phyloP scores from a whole-genome alignment of 2,329 filamentous ascomycete species.

The Talaromyces verruculosus region DNA sequence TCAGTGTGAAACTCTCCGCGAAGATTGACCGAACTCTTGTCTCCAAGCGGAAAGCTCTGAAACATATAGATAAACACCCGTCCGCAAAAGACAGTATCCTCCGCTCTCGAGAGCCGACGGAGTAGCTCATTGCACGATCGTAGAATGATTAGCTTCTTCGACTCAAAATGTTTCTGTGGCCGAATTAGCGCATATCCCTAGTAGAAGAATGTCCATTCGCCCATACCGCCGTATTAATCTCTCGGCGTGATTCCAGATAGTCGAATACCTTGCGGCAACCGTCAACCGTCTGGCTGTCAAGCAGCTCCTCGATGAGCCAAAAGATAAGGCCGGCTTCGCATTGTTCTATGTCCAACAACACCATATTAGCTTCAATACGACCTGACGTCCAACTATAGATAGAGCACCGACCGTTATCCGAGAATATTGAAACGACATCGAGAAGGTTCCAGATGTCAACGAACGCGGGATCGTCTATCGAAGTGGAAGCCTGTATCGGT shows the following conservation, averaged over 20 bases:
- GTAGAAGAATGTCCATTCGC: slow-evolving; percentile 4
- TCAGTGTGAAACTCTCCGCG: slow-evolving; percentile 94
- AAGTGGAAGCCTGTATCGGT: slow-evolving; percentile 62
- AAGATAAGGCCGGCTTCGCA: slow-evolving; percentile 80
- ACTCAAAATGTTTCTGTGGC: slow-evolving; percentile 65
- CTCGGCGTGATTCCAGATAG: slow-evolving; percentile 88
- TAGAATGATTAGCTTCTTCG: slow-evolving; percentile 86
- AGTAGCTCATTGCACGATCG: slow-evolving; percentile 92
- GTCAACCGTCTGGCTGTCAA: slow-evolving; percentile 93
- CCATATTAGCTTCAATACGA: slow-evolving; percentile 26
- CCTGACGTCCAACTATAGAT: neutral
- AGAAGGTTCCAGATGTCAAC: slow-evolving; percentile 89
- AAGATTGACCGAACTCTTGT: slow-evolving; percentile 95
- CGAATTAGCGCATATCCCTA: slow-evolving; percentile 26
- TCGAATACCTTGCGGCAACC: slow-evolving; percentile 91
- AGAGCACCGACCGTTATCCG: slow-evolving; percentile 67
- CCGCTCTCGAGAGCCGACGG: slow-evolving; percentile 87
- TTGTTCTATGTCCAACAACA: slow-evolving; percentile 41
- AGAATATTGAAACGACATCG: slow-evolving; percentile 84
- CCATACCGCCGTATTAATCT: slow-evolving; percentile 75
- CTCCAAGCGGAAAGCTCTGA: slow-evolving; percentile 92
- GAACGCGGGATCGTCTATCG: slow-evolving; percentile 76
- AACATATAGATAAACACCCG: slow-evolving; percentile 98
- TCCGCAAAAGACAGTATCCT: slow-evolving; percentile 96
- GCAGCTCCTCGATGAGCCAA: slow-evolving; percentile 87